Percentiles rank a stretch among this genome's conserved stretches.
phyloP scores from a whole-genome alignment of 345 rosid genomes.

The Kandelia obovata region DNA sequence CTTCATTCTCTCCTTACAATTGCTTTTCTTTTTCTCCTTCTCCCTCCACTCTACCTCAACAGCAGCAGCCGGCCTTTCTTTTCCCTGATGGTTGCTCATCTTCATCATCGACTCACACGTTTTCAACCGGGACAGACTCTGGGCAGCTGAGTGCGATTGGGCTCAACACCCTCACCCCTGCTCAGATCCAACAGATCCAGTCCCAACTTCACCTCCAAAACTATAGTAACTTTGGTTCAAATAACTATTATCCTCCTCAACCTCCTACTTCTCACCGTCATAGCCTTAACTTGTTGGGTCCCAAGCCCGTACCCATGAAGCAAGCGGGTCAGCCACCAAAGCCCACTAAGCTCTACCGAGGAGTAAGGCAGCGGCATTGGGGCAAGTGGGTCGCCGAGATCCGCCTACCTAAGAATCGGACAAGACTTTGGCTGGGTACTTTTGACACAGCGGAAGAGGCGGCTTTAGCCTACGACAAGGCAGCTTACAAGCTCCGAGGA shows the following conservation, averaged over 20 bases:
- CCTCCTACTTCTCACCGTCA: not conserved
- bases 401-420: constrained; percentile 45
- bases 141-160: constrained; percentile 46
- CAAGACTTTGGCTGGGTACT: constrained; percentile 16
- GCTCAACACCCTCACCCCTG: constrained; percentile 49
- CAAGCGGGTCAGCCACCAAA: constrained; percentile 18
- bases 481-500: constrained; percentile 11
- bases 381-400: constrained; percentile 36
- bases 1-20: constrained; percentile 16
- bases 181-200: constrained; percentile 47
- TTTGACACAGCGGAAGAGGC: constrained; percentile 13
- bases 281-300: constrained; percentile 13
- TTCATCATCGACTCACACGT: constrained; percentile 10
- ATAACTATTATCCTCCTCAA: not conserved
- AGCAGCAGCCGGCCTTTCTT: constrained; percentile 17
- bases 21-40: not conserved
- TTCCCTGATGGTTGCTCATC: constrained; percentile 30
- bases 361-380: constrained; percentile 36
- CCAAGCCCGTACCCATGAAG: constrained; percentile 26
- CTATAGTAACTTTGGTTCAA: not conserved
- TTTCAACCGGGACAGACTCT: constrained; percentile 21
- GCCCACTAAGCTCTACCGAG: constrained; percentile 29
- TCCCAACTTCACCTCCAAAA: constrained; percentile 19
- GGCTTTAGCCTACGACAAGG: constrained; percentile 15
- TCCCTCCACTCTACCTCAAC: not conserved